A percentile compares a stretch with the other conserved stretches of the same genome.
These are phyloP conservation scores for Auriscalpium microsporum DNA, from an alignment of 768 basidiomycete genomes.

Conservation along the genomic window DNA sequence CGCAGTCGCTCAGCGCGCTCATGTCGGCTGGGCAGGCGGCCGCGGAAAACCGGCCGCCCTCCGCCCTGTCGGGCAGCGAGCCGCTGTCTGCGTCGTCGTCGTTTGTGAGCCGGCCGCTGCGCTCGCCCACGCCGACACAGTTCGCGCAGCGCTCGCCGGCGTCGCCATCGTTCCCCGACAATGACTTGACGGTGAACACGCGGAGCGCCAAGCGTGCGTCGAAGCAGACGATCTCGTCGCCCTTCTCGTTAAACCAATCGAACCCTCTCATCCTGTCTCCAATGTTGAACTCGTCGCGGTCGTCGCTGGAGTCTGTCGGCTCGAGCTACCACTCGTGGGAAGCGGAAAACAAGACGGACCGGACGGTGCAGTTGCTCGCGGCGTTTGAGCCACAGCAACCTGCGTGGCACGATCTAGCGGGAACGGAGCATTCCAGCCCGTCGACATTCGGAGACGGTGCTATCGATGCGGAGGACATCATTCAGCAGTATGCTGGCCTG, in stretches of 20 bases:
- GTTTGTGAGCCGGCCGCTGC: constrained; percentile 31
- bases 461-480: constrained; percentile 56
- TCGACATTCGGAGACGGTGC: constrained; percentile 33
- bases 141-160: constrained; percentile 43
- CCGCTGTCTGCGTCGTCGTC: constrained; percentile 35
- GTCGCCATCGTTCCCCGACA: constrained; percentile 40
- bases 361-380: constrained; percentile 43
- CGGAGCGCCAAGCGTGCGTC: constrained; percentile 1
- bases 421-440: constrained; percentile 37
- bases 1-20: neutral
- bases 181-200: constrained; percentile 18
- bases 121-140: constrained; percentile 67
- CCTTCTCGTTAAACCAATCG: constrained; percentile 42
- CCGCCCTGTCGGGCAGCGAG: constrained; percentile 44
- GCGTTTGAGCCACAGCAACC: constrained; percentile 41
- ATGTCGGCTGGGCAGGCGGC: neutral
- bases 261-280: constrained; percentile 63
- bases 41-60: constrained; percentile 30
- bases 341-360: constrained; percentile 45
- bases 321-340: constrained; percentile 86
- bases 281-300: constrained; percentile 64
- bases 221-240: constrained; percentile 30
- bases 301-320: constrained; percentile 71
- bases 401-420: constrained; percentile 57
- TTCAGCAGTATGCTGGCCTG: constrained; percentile 58